phyloP scores from a whole-genome alignment of 768 basidiomycete species.

The Suillus plorans region DNA sequence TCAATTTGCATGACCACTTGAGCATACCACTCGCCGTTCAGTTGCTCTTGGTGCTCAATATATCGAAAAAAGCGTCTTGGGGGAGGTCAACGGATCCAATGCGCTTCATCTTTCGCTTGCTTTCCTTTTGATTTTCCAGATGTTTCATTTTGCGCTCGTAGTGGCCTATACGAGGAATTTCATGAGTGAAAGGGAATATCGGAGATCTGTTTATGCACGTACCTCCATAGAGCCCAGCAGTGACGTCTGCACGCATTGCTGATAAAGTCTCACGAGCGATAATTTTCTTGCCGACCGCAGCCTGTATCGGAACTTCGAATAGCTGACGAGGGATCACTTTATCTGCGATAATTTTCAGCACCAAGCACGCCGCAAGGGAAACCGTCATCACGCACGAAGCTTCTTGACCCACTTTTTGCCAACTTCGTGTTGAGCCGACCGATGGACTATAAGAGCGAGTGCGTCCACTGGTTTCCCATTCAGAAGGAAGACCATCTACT shows the following conservation, averaged over 20 bases:
- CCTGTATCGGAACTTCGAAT: slow-evolving; percentile 96
- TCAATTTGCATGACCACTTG: background rate
- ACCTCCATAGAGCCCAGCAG: slow-evolving; percentile 92
- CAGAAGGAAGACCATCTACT: slow-evolving; percentile 85
- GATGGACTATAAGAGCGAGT: slow-evolving; percentile 87
- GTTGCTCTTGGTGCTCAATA: slow-evolving; percentile 63
- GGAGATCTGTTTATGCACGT: slow-evolving; percentile 30
- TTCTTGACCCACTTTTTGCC: slow-evolving; percentile 89
- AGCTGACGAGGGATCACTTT: slow-evolving; percentile 91
- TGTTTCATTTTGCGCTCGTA: slow-evolving; percentile 93
- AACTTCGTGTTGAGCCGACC: slow-evolving; percentile 69
- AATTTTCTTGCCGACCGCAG: slow-evolving; percentile 81
- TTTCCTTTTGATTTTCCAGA: slow-evolving; percentile 88
- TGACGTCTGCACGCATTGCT: slow-evolving; percentile 88
- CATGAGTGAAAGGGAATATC: background rate
- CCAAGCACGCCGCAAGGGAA: background rate
- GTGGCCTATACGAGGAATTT: slow-evolving; percentile 50
- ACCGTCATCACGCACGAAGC: slow-evolving; percentile 59
- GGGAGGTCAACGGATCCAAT: slow-evolving; percentile 88
- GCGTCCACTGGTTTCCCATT: slow-evolving; percentile 92
- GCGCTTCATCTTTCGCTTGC: slow-evolving; percentile 86
- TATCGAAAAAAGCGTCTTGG: slow-evolving; percentile 94
- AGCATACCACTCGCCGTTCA: slow-evolving; percentile 8
- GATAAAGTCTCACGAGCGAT: slow-evolving; percentile 88
- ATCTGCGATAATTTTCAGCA: slow-evolving; percentile 41